Base-by-base conservation (phyloP, 768 basidiomycete genomes). In the Daedaleopsis sinensis region DNA sequence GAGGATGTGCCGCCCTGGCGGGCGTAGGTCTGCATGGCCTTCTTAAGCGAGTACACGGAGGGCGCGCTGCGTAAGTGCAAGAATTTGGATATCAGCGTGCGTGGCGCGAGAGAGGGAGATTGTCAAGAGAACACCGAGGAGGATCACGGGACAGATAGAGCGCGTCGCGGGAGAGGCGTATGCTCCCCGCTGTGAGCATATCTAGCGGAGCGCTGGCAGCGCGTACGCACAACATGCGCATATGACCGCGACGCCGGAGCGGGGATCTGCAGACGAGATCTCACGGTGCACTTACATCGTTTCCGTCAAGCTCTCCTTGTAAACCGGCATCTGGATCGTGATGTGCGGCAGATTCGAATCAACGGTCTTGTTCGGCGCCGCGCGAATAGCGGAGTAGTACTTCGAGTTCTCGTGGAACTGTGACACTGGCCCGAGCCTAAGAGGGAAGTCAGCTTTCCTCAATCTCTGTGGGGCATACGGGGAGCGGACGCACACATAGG, bases 1-100 rank as follows among this genome's bases (percentile, higher is more conserved):
- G 84, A 72, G 8, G 89, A 91, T 0, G 88, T 88, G 3, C 91
- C 92, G 51, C 93, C 92, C 72, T 95, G 93, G 19, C 92, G 81
- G 7, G 93, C 92, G 69, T 94, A 93, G 13, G 90, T 91, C 72
- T 91, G 90, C 87, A 93, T 93, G 0, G 91, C 92, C 75, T 87
- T 88, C 75, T 93, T 93, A 62, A 88, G 76, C 0, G 89, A 93
- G 67, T 82, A 82, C 6, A 95, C 86, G 15, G 90, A 91, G 3
- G 89, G 90, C 8, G 85, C 70, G 58, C 90, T 92, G 68, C 13
- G 44, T 60, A 36, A 63, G 19, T 9, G 24, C 9, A n/a, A n/a
- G n/a, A n/a, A n/a, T n/a, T n/a, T 38, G 37, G 15, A 15, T 38
- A 24, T 21, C 21, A 10, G 21, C 9, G 18, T 46, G n/a, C 18